A percentile compares a stretch with the other conserved stretches of the same genome.
Conservation (phyloP, 306 rosid species). For the Vachellia pachyceras region DNA sequence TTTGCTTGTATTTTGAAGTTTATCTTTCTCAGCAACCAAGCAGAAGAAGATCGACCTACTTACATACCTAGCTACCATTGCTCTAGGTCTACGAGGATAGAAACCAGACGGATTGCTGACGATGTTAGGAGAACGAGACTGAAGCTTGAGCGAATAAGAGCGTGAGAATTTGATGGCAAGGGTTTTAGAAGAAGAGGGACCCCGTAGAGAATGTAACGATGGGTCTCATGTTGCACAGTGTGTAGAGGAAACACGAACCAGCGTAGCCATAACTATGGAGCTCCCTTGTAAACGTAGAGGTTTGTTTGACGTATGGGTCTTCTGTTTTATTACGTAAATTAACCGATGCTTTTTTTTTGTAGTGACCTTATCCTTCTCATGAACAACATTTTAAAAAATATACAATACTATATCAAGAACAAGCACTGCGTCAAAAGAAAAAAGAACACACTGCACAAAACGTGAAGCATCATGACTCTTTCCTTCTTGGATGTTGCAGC, state of each 20-base stretch:
- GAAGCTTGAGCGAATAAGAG: slow-evolving; percentile 38
- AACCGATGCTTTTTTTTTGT: too few relatives aligned
- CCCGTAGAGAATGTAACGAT: slow-evolving; percentile 15
- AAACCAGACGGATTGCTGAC: not conserved
- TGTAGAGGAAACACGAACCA: slow-evolving; percentile 27
- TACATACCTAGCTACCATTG: slow-evolving; percentile 60
- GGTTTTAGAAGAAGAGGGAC: slow-evolving; percentile 2
- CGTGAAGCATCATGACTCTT: too few relatives aligned
- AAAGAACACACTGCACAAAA: too few relatives aligned
- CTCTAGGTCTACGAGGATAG: not conserved
- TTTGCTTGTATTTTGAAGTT: not conserved
- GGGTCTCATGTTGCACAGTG: not conserved
- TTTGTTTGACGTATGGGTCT: not conserved
- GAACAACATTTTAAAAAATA: too few relatives aligned
- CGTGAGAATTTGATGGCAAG: slow-evolving; percentile 34
- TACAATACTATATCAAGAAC: too few relatives aligned
- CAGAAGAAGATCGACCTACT: not conserved
- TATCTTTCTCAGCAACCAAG: slow-evolving; percentile 5
- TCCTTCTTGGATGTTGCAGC: too few relatives aligned
- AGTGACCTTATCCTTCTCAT: too few relatives aligned
- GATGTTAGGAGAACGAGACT: not conserved
- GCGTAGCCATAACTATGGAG: slow-evolving; percentile 8
- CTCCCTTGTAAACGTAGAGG: not conserved
- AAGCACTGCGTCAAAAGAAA: too few relatives aligned
- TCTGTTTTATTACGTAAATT: not conserved